phyloP scores from a whole-genome alignment of 75 land plant genomes.

The Adiantum capillusveneris region DNA sequence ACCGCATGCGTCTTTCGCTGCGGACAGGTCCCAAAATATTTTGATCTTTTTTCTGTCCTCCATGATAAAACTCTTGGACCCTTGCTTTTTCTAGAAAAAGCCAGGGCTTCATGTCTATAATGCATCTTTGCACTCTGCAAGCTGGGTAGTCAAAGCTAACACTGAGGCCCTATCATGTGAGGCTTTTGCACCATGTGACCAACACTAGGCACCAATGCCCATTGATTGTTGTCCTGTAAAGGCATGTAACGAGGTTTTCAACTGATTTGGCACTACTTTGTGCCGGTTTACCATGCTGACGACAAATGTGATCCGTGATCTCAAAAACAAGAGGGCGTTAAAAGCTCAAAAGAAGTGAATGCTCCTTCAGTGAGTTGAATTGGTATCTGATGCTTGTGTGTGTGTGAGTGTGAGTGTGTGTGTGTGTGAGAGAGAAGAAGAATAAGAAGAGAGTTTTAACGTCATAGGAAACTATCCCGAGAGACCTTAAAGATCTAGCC shows the following conservation, averaged over 20 bases:
- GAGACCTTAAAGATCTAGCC: too few relatives aligned
- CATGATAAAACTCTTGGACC: constrained; percentile 34
- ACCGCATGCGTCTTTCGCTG: constrained; percentile 26
- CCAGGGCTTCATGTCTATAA: constrained; percentile 45
- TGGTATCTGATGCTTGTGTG: too few relatives aligned
- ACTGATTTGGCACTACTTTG: constrained; percentile 6
- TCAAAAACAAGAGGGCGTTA: too few relatives aligned
- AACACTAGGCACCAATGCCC: constrained; percentile 25
- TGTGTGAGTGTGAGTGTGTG: too few relatives aligned
- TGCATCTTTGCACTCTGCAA: constrained; percentile 13
- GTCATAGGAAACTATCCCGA: too few relatives aligned
- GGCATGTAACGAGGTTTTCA: constrained; percentile 37
- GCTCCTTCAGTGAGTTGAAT: too few relatives aligned
- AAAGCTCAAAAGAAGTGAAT: too few relatives aligned
- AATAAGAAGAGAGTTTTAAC: too few relatives aligned
- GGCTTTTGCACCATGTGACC: constrained; percentile 56
- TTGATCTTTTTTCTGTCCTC: constrained; percentile 17
- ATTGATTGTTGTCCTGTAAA: constrained; percentile 53
- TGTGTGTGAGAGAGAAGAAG: too few relatives aligned
- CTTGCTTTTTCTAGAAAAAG: constrained; percentile 56
- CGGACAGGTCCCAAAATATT: constrained; percentile 28
- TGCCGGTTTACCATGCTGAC: too few relatives aligned
- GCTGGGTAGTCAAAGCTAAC: constrained; percentile 12
- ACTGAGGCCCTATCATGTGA: constrained; percentile 47
- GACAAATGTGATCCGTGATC: too few relatives aligned